Conservation (phyloP, 192 early-diverging fungal genomes). For the Linderina pennispora region DNA sequence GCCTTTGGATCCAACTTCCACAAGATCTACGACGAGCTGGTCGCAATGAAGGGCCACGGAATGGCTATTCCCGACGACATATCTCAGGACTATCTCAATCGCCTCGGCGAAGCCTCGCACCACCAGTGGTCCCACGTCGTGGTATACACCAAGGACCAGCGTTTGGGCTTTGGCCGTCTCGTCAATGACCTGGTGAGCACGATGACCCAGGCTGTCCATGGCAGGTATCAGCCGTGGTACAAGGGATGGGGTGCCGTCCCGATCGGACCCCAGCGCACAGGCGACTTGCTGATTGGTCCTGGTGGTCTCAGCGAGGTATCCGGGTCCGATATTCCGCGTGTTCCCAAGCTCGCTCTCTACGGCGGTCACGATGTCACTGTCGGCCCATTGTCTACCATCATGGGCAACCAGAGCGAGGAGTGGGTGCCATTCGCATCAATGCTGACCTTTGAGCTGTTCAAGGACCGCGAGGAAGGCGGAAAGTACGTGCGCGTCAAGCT, state of each 20-base stretch:
- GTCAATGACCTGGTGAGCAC: conserved; percentile 15
- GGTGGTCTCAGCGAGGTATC: conserved; percentile 10
- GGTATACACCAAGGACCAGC: conserved; percentile 6
- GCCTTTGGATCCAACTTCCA: conserved; percentile 25
- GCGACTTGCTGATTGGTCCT: conserved; percentile 13
- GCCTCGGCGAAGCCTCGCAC: conserved; percentile 10
- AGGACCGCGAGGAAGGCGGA: conserved; percentile 5
- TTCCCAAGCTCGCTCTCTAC: conserved; percentile 27
- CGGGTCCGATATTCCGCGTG: conserved; percentile 3
- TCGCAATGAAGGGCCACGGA: conserved; percentile 26
- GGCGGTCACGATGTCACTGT: conserved; percentile 30
- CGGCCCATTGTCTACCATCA: conserved; percentile 15
- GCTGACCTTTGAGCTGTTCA: conserved; percentile 39
- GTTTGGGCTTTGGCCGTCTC: conserved; percentile 30
- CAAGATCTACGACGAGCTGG: conserved; percentile 32
- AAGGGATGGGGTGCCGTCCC: neutral
- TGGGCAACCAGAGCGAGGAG: conserved; percentile 6
- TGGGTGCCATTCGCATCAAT: conserved; percentile 38
- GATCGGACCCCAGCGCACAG: conserved; percentile 12
- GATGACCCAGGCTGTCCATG: conserved; percentile 13
- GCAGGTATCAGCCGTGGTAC: neutral
- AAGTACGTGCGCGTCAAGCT: conserved; percentile 29
- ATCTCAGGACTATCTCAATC: conserved; percentile 6
- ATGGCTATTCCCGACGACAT: conserved; percentile 18
- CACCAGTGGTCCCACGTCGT: conserved; percentile 24